phyloP scores from a whole-genome alignment of 306 rosid genomes.

The Rosa multiflora region DNA sequence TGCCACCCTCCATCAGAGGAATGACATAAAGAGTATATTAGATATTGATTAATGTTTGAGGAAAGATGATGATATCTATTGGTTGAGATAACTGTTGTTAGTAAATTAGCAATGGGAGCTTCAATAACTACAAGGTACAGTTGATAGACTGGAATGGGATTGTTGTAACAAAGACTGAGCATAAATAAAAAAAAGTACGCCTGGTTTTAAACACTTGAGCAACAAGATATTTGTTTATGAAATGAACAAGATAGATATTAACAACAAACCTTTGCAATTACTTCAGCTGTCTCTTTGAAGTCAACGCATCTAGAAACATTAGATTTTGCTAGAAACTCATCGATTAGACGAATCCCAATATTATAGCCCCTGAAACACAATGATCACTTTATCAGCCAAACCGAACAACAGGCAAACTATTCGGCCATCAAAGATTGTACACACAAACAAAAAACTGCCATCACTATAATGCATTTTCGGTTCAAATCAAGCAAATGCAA shows the following conservation, averaged over 20 bases:
- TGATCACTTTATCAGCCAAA: neutral
- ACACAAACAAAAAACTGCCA: neutral
- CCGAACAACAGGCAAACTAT: neutral
- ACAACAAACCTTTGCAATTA: conserved; percentile 81
- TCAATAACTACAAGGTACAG: neutral
- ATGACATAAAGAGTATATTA: neutral
- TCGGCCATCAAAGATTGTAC: neutral
- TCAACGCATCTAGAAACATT: conserved; percentile 90
- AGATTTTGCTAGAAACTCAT: conserved; percentile 98
- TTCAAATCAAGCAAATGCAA: neutral
- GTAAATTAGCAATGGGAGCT: neutral
- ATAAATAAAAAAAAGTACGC: neutral
- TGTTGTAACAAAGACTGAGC: neutral
- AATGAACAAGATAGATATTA: neutral
- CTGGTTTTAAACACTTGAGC: neutral
- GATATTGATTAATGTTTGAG: neutral
- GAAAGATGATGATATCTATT: neutral
- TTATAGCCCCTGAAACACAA: conserved; percentile 81
- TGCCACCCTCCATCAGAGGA: neutral
- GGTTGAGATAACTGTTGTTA: neutral
- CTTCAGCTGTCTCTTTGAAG: conserved; percentile 94
- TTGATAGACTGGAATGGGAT: neutral
- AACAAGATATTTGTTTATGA: neutral
- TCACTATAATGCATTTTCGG: neutral
- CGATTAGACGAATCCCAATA: conserved; percentile 87